A percentile compares a stretch with the other conserved stretches of the same genome.
These are phyloP conservation scores for Myxozyma melibiosi DNA, from an alignment of 805 yeast genomes.

Conservation along the genomic window DNA sequence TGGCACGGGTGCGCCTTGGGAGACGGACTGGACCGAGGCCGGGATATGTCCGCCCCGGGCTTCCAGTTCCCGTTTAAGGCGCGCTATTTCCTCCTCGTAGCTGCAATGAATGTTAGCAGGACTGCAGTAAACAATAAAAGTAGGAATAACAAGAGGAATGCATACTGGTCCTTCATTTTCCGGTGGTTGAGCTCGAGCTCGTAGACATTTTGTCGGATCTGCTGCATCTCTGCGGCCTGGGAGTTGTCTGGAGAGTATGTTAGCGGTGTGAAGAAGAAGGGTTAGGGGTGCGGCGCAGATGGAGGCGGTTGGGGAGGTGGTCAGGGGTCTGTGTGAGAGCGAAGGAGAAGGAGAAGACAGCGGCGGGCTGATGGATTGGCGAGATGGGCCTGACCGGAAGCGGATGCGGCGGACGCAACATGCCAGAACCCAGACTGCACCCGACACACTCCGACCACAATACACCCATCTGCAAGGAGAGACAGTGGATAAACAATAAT, in stretches of 20 bases:
- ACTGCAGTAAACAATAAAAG: neutral
- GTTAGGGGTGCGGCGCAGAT: slow-evolving; percentile 14
- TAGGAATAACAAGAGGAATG: neutral
- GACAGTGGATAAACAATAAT: too few species aligned
- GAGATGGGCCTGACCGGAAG: slow-evolving; percentile 7
- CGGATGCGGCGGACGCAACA: slow-evolving; percentile 20
- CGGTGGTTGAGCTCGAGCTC: slow-evolving; percentile 94
- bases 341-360: too few species aligned
- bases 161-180: slow-evolving; percentile 80
- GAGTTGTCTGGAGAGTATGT: slow-evolving; percentile 55
- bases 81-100: slow-evolving; percentile 87
- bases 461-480: too few species aligned
- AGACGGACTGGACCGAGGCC: slow-evolving; percentile 47
- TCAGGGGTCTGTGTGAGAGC: slow-evolving; percentile 20
- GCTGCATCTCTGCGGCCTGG: slow-evolving; percentile 91
- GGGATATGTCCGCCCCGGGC: slow-evolving; percentile 66
- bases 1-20: slow-evolving; percentile 29
- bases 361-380: slow-evolving; percentile 9
- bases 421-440: neutral
- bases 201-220: slow-evolving; percentile 88
- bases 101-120: slow-evolving; percentile 14
- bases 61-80: slow-evolving; percentile 84
- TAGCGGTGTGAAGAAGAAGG: neutral
- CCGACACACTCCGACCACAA: neutral
- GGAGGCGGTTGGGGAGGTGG: too few species aligned